phyloP scores from a whole-genome alignment of 768 basidiomycete genomes.

The Pleurotus tuber-regium region DNA sequence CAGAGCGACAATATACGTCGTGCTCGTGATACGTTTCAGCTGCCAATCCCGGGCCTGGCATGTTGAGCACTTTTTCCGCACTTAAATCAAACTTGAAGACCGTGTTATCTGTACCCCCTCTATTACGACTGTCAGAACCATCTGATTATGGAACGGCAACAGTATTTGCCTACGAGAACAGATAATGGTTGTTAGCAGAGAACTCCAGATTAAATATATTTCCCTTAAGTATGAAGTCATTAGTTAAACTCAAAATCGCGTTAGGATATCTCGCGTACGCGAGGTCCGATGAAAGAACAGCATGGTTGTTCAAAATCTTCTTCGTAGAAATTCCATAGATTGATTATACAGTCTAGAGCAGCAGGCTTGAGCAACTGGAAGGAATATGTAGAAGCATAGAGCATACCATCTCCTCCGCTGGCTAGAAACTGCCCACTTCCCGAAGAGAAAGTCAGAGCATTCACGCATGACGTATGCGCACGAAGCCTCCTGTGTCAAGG shows the following conservation, averaged over 20 bases:
- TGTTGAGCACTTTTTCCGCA: not conserved
- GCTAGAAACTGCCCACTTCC: slow-evolving; percentile 60
- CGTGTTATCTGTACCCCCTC: slow-evolving; percentile 53
- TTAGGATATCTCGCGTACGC: slow-evolving; percentile 29
- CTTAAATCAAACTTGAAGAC: slow-evolving; percentile 55
- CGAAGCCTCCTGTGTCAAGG: slow-evolving; percentile 28
- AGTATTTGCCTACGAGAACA: slow-evolving; percentile 61
- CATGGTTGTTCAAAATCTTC: slow-evolving; percentile 46
- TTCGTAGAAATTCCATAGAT: slow-evolving; percentile 68
- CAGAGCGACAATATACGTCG: too few species aligned
- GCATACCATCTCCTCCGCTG: slow-evolving; percentile 68
- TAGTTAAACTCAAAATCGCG: slow-evolving; percentile 11
- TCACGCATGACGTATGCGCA: slow-evolving; percentile 63
- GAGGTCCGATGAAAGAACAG: slow-evolving; percentile 44
- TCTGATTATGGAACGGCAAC: not conserved
- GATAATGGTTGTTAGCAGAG: slow-evolving; percentile 59
- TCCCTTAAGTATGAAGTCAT: slow-evolving; percentile 37
- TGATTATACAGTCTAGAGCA: slow-evolving; percentile 46
- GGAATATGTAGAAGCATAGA: not conserved
- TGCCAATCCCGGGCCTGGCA: not conserved
- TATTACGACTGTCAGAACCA: slow-evolving; percentile 24
- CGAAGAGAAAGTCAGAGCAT: slow-evolving; percentile 61
- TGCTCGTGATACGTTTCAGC: not conserved
- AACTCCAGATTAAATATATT: slow-evolving; percentile 74
- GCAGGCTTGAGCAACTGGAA: not conserved